Conservation (phyloP, 1,284 basidiomycete genomes). For the Cutaneotrichosporon curvatum region DNA sequence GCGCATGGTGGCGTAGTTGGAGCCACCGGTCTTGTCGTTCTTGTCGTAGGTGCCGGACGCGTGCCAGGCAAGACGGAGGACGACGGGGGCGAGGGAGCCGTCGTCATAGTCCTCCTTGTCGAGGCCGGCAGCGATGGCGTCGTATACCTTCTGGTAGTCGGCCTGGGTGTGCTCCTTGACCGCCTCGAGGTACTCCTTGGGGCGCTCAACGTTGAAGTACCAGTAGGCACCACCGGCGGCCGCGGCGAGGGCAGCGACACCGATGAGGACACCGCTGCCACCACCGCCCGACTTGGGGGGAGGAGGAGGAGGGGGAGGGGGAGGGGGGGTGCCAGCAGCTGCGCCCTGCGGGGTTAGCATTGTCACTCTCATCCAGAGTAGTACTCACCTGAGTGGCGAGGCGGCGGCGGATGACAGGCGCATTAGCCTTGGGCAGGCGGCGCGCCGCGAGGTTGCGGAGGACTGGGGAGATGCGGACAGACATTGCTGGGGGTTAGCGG, state of each 20-base stretch:
- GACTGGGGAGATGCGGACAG: slow-evolving; percentile 29
- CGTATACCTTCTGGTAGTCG: slow-evolving; percentile 91
- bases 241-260: slow-evolving; percentile 29
- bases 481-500: slow-evolving; percentile 21
- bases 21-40: slow-evolving; percentile 73
- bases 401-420: slow-evolving; percentile 18
- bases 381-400: slow-evolving; percentile 32
- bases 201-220: slow-evolving; percentile 44
- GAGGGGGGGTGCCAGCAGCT: background rate
- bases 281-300: slow-evolving; percentile 27
- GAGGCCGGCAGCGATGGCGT: slow-evolving; percentile 66
- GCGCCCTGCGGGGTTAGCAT: background rate
- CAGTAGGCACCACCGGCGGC: slow-evolving; percentile 42
- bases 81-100: slow-evolving; percentile 81
- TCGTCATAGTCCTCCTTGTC: slow-evolving; percentile 83
- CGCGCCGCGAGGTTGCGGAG: slow-evolving; percentile 25
- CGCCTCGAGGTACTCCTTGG: slow-evolving; percentile 56
- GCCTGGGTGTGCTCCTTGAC: slow-evolving; percentile 55
- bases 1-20: slow-evolving; percentile 91
- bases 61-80: slow-evolving; percentile 93
- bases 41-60: slow-evolving; percentile 86
- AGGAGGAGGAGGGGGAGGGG: slow-evolving; percentile 24
- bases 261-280: slow-evolving; percentile 22
- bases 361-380: too few species aligned
- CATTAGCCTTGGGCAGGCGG: slow-evolving; percentile 14